phyloP scores from a whole-genome alignment of 768 basidiomycete genomes.

The Coprinellus aureogranulatus region DNA sequence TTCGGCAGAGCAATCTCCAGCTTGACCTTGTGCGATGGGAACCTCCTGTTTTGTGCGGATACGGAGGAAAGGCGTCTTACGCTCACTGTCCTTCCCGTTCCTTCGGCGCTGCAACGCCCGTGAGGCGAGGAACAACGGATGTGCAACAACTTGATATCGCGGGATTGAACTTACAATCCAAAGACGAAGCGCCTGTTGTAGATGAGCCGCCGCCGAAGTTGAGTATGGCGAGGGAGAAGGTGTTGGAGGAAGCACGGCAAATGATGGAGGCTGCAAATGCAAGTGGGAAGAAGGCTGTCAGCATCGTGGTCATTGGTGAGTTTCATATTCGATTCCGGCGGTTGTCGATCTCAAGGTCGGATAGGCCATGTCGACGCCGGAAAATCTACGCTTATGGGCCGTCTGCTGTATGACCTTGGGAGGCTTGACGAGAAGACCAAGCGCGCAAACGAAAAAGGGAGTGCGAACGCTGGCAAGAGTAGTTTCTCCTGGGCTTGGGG shows the following conservation, averaged over 20 bases:
- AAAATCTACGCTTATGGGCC: conserved; percentile 96
- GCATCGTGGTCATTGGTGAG: conserved; percentile 89
- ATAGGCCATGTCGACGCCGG: conserved; percentile 98
- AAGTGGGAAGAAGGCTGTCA: conserved; percentile 66
- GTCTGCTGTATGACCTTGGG: conserved; percentile 89
- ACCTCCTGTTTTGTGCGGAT: neutral
- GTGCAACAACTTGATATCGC: conserved; percentile 70
- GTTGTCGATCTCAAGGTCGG: neutral
- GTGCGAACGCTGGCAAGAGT: conserved; percentile 84
- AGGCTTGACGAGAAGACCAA: conserved; percentile 82
- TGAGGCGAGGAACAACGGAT: conserved; percentile 38
- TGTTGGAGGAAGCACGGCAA: conserved; percentile 75
- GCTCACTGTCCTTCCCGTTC: neutral
- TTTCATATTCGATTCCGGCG: neutral
- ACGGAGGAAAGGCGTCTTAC: neutral
- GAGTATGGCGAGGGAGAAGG: conserved; percentile 70
- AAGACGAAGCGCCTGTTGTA: conserved; percentile 36
- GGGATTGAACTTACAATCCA: conserved; percentile 61
- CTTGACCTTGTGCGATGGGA: neutral
- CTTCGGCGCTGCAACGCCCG: conserved; percentile 38
- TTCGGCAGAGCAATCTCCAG: neutral
- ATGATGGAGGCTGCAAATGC: conserved; percentile 45
- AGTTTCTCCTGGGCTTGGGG: conserved; percentile 99
- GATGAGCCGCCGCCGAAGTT: conserved; percentile 64
- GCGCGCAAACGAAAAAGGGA: conserved; percentile 83